These are phyloP conservation scores for Tephrocybe sp. DNA, from an alignment of 768 basidiomycete genomes.

Conservation along the genomic window DNA sequence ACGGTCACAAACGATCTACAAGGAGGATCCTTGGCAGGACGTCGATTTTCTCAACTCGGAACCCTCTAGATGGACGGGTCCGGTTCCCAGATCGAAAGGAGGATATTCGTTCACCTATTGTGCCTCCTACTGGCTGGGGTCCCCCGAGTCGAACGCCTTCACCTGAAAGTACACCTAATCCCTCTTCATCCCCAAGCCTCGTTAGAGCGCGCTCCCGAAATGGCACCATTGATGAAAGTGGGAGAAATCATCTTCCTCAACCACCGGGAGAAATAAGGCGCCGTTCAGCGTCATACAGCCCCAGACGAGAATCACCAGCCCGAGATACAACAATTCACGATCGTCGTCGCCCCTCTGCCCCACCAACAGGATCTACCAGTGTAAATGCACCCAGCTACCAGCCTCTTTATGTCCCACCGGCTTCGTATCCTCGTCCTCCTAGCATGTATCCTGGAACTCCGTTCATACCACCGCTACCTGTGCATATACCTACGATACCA, in stretches of 20 bases:
- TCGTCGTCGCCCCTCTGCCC: not conserved
- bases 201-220: not conserved
- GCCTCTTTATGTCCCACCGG: not conserved
- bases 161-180: no score
- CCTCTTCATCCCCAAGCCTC: not conserved
- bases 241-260: not conserved
- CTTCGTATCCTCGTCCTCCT: not conserved
- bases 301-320: not conserved
- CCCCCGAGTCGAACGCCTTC: no score
- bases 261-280: not conserved
- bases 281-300: not conserved
- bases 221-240: not conserved
- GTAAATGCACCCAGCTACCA: no score
- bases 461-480: no score
- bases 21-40: constrained; percentile 13
- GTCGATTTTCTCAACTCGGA: constrained; percentile 12
- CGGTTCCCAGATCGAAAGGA: constrained; percentile 2
- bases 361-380: no score
- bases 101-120: not conserved
- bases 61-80: constrained; percentile 10
- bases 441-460: not conserved
- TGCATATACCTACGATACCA: not conserved
- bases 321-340: not conserved
- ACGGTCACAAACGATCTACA: not conserved
- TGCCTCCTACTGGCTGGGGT: no score